These are phyloP conservation scores for Apiotrichum gamsii DNA, from an alignment of 1,284 basidiomycete genomes.

Conservation along the genomic window DNA sequence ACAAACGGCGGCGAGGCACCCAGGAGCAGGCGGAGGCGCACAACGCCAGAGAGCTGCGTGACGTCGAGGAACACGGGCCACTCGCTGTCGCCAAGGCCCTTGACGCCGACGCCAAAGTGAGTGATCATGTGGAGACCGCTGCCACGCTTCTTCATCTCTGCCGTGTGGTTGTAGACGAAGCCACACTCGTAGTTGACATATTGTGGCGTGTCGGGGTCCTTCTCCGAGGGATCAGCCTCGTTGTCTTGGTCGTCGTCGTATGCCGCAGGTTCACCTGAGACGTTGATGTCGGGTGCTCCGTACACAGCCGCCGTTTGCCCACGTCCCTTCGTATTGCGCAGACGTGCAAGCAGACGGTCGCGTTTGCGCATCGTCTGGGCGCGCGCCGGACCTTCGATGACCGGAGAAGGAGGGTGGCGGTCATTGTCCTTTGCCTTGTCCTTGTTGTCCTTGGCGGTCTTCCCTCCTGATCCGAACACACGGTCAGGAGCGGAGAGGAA, in stretches of 20 bases:
- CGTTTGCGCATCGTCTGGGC: neutral
- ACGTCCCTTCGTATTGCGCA: neutral
- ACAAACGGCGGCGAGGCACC: conserved; percentile 47
- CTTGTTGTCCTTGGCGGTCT: too few relatives aligned
- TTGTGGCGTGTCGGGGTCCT: conserved; percentile 31
- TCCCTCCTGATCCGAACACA: too few relatives aligned
- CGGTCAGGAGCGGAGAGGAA: too few relatives aligned
- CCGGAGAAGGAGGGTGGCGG: too few relatives aligned
- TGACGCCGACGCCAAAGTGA: conserved; percentile 45
- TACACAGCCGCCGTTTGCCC: neutral
- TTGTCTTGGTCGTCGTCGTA: neutral
- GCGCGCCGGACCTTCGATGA: too few relatives aligned
- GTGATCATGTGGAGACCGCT: conserved; percentile 42
- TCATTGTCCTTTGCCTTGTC: too few relatives aligned
- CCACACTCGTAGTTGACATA: conserved; percentile 47
- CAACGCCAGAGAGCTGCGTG: conserved; percentile 29
- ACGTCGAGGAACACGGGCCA: conserved; percentile 43
- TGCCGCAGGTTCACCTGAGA: neutral
- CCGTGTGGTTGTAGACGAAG: conserved; percentile 35
- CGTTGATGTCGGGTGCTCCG: too few relatives aligned
- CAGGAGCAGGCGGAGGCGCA: conserved; percentile 37
- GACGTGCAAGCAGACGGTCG: neutral
- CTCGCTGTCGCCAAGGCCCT: conserved; percentile 40
- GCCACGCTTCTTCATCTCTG: conserved; percentile 27
- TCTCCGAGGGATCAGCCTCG: neutral